Base-by-base conservation (phyloP, 2,329 filamentous ascomycete species). In the Trichoderma lentiforme region DNA sequence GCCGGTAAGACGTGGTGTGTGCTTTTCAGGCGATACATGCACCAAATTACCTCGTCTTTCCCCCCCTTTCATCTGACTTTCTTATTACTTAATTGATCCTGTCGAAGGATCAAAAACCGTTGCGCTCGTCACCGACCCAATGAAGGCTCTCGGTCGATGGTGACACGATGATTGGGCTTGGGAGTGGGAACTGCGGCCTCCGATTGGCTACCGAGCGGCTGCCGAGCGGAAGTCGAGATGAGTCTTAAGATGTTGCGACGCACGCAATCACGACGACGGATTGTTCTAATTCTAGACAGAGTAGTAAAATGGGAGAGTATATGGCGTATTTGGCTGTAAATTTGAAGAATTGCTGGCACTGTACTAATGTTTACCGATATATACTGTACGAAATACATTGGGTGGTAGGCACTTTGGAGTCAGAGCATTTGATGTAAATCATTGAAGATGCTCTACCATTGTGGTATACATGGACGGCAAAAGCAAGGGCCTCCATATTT, bases 161-260 rank as follows among this genome's bases (percentile, higher is more conserved):
- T 21, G 62, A 67, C 51, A 24, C 21, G 30, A 57, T 67, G 51
- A 58, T 67, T 67, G 64, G 64, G 14, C 43, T 51, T 39, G 47
- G 30, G 8, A 57, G 64, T 51, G 61, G 26, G 61, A 15, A 30
- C 57, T 47, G n/a, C 14, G 30, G 36, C 2, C 66, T 61, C 57
- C 57, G 66, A 69, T 69, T 69, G 66, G 66, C 32, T 69, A 61
- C 56, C 66, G 56, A 61, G 47, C 28, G 58, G 53, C 36, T 57
- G 43, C 66, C 39, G 39, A 62, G 56, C 53, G 56, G 57, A 58
- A 36, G 53, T 61, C 56, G 56, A 60, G 43, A 51, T 26, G 15
- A 15, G 6, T 8, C 15, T 21, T 18, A 15, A n/a, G n/a, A 60
- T 18, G 43, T 24, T 61, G 26, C n/a, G 30, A 5, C 28, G 66